Percentiles rank a stretch among this genome's conserved stretches.
Conservation (phyloP, 192 early-diverging fungal genomes). For the Rhizoclosmatium sp. region DNA sequence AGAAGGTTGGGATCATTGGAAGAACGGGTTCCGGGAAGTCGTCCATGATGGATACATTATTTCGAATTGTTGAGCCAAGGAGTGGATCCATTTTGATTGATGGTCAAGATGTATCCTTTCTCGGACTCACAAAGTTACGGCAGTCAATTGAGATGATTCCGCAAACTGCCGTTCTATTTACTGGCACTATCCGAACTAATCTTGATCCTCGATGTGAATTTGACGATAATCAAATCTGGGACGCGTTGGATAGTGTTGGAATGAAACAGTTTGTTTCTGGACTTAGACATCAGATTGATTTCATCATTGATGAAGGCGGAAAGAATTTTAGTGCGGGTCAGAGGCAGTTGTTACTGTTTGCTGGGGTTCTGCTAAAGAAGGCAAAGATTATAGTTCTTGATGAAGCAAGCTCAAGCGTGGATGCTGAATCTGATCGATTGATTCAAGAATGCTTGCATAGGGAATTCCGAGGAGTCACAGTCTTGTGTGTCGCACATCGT, state of each 20-base stretch:
- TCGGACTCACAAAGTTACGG: constrained; percentile 74
- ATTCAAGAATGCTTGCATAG: constrained; percentile 68
- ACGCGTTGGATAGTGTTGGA: neutral
- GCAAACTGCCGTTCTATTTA: constrained; percentile 81
- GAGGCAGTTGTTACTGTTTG: neutral
- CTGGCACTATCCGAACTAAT: neutral
- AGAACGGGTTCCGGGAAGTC: constrained; percentile 49
- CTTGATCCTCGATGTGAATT: neutral
- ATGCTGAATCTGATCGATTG: constrained; percentile 73
- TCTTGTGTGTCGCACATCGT: constrained; percentile 76
- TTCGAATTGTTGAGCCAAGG: constrained; percentile 46
- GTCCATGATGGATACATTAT: constrained; percentile 46
- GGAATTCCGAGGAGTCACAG: constrained; percentile 65
- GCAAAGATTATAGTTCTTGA: constrained; percentile 65
- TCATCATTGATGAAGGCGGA: neutral
- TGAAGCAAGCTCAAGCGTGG: constrained; percentile 74
- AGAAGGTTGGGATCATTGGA: constrained; percentile 62
- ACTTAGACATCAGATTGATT: neutral
- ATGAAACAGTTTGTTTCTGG: constrained; percentile 15
- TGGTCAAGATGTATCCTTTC: constrained; percentile 61
- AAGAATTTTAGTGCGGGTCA: neutral
- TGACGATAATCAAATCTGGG: neutral
- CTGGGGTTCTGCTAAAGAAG: constrained; percentile 39
- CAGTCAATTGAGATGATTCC: constrained; percentile 84
- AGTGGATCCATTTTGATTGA: constrained; percentile 38